phyloP scores from a whole-genome alignment of 2,329 filamentous ascomycete genomes.

The Dactylellina sp. region DNA sequence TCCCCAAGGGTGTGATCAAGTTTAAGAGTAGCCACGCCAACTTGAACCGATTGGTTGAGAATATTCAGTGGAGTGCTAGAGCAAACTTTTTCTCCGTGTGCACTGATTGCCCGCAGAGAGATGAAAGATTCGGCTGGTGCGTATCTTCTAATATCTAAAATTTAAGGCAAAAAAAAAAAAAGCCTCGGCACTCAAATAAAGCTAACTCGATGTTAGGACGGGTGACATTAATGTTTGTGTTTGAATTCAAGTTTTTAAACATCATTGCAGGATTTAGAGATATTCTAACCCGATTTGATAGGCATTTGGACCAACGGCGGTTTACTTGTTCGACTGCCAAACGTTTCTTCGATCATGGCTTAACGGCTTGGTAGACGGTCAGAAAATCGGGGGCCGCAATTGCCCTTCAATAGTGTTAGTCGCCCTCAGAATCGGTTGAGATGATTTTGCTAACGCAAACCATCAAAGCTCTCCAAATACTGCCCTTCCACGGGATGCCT shows the following conservation, averaged over 20 bases:
- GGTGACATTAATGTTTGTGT: constrained; percentile 44
- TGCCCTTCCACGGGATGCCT: constrained; percentile 25
- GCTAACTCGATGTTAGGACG: constrained; percentile 32
- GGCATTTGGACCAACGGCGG: constrained; percentile 68
- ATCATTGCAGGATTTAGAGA: no score
- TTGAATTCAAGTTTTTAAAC: no score
- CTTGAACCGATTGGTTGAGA: constrained; percentile 70
- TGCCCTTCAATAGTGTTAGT: constrained; percentile 62
- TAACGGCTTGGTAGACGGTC: constrained; percentile 65
- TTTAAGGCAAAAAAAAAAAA: no score
- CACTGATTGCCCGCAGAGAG: constrained; percentile 71
- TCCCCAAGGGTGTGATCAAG: constrained; percentile 66
- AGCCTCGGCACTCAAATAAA: not conserved
- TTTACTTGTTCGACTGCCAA: constrained; percentile 69
- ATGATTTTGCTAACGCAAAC: not conserved
- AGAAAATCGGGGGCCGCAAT: constrained; percentile 60
- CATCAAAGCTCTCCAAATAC: constrained; percentile 43
- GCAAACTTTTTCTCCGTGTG: constrained; percentile 72
- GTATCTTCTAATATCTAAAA: constrained; percentile 63
- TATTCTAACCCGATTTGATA: constrained; percentile 61
- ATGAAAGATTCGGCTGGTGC: constrained; percentile 70
- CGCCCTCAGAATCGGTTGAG: not conserved
- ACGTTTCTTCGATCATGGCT: constrained; percentile 69
- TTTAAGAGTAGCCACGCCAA: constrained; percentile 69
- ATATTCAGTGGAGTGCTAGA: constrained; percentile 70